Evolutionary conservation across 2,329 filamentous ascomycete genomes (phyloP), one percentile per base, ranked within the genome.

Genomic region (Monilinia laxa): DNA sequence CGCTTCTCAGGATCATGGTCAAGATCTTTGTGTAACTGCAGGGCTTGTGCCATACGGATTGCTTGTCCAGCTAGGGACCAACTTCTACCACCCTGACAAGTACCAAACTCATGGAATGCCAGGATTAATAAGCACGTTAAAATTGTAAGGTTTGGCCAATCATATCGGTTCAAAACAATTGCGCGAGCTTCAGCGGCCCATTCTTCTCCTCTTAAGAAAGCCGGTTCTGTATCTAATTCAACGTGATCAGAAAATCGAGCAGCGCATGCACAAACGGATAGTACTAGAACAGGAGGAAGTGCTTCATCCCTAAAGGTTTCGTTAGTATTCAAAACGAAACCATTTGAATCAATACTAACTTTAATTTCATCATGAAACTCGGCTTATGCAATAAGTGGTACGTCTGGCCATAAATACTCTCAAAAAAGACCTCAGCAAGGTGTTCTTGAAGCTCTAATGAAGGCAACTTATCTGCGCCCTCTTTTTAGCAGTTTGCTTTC

Each of bases 31-130:
- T 99, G 95, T 38, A 99, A 81, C 76, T 98, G 94, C 56, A 99
- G 81, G 18, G 95, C 95, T 78, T 96, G 97, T 11, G 94, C 95
- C 95, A 98, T 98, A 51, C 95, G 86, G 74, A 97, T 93, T 18
- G 94, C 95, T 82, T 96, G 93, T 0, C 95, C 95, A 23, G 93
- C 93, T 70, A 98, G 86, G 68, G 96, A 92, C 95, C 95, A 99
- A 76, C 93, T 97, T 71, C 94, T 86, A 18, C 93, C 94, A 67
- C 95, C 95, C 76, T 98, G 94, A 75, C 95, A 98, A 16, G 94
- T 98, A 65, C 95, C 95, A 73, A 98, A 98, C 75, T 97, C 94
- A 76, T 99, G 94, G 49, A 99, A 82, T 3, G 93, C 93, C 20
- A 98, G 84, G 23, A 98, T 86, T 11, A 98, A 79, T 68, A 97